Evolutionary conservation across 1,284 basidiomycete genomes (phyloP).

Genomic region (Albatrellus sp.): DNA sequence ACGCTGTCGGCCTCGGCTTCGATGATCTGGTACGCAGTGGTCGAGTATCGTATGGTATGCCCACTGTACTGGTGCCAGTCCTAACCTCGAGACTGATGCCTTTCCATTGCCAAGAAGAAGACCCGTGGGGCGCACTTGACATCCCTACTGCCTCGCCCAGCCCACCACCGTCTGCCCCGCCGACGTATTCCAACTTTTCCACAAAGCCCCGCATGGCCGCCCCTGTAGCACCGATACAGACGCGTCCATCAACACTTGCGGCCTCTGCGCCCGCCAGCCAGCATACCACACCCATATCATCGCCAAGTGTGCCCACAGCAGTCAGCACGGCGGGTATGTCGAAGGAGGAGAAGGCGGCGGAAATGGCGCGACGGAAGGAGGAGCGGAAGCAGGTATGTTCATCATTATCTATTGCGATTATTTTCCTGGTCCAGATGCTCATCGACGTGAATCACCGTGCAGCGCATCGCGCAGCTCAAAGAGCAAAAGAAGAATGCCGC

Average conservation of each 20-base stretch:
- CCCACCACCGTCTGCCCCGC: constrained; percentile 1
- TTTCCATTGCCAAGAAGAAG: constrained; percentile 7
- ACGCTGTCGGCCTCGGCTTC: constrained; percentile 13
- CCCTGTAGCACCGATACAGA: neutral
- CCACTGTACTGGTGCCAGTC: neutral
- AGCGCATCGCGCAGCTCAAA: constrained; percentile 61
- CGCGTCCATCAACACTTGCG: neutral
- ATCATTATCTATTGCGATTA: constrained; percentile 1
- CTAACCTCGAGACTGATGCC: neutral
- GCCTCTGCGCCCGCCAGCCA: constrained; percentile 5
- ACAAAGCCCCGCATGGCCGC: constrained; percentile 3
- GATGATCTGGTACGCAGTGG: constrained; percentile 4
- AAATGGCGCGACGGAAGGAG: constrained; percentile 81
- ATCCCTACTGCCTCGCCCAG: constrained; percentile 4
- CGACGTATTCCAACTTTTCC: constrained; percentile 5
- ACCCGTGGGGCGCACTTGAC: constrained; percentile 12
- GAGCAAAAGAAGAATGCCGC: constrained; percentile 49
- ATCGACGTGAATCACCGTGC: constrained; percentile 1
- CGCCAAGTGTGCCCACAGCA: constrained; percentile 10
- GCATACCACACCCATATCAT: constrained; percentile 5
- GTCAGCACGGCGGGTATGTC: constrained; percentile 34
- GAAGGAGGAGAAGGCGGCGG: constrained; percentile 82
- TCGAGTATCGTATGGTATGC: constrained; percentile 3
- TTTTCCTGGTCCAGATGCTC: neutral
- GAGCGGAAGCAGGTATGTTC: constrained; percentile 66